Evolutionary conservation across 2,329 filamentous ascomycete species (phyloP), one percentile per base, ranked within the genome.

Genomic region (Colletotrichum sansevieriae): DNA sequence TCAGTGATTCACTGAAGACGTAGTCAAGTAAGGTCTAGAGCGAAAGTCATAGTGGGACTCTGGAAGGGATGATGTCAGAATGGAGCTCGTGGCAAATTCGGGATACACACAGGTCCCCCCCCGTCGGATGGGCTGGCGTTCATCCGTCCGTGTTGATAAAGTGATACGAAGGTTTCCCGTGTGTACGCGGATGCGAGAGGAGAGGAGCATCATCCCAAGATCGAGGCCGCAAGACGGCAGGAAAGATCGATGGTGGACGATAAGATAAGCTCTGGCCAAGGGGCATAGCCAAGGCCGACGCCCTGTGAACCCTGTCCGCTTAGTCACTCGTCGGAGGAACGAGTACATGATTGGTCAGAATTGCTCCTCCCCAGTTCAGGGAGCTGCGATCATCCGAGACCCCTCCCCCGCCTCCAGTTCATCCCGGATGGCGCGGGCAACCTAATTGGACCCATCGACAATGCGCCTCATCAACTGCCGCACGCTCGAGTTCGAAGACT

Each of bases 51-150:
- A 25, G 61, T 18, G 54, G 61, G 8, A 29, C 4, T 13, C 7
- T 8, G 29, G 37, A 4, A n/a, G 37, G 9, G 4, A 65, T 65
- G 65, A 68, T 65, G 65, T 68, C 65, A 68, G 65, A 37, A 55
- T 68, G 65, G 65, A 64, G 20, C 41, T 49, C 51, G 65, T 68
- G 55, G 65, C 65, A 39, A 68, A 51, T 44, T 22, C 33, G 43
- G 46, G 22, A 52, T 15, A 22, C 8, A 29, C 8, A 29, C 29
- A 29, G 29, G 7, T 29, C 11, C 46, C 46, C 47, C 46, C 22
- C 15, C 52, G 59, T 39, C 4, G 8, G 5, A 29, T 22, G 9
- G 11, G 8, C 37, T 7, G 20, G 18, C 15, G 51, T 29, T 55
- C 49, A 55, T 55, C 33, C 37, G 11, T 39, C 37, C 37, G 11